phyloP scores from a whole-genome alignment of 768 basidiomycete species.

The Fomitopsis serialis region DNA sequence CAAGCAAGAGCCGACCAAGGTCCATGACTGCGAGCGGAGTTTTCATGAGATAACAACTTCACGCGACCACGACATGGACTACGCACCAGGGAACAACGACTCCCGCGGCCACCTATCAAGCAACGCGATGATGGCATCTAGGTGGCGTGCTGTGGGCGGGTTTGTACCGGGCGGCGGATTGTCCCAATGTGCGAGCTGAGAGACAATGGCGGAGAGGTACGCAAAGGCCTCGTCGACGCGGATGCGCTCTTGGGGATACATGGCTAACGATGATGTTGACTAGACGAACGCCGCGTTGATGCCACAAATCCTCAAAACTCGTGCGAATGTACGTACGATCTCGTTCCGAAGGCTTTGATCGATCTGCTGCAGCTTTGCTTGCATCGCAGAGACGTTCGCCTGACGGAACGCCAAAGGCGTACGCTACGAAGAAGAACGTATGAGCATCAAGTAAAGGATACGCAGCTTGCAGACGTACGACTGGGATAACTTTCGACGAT shows the following conservation, averaged over 20 bases:
- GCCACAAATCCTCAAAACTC: not conserved
- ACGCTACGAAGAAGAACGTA: slow-evolving; percentile 35
- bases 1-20: slow-evolving; percentile 70
- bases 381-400: slow-evolving; percentile 75
- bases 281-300: slow-evolving; percentile 20
- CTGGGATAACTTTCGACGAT: slow-evolving; percentile 14
- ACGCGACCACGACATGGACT: not conserved
- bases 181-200: slow-evolving; percentile 26
- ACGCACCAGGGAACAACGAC: slow-evolving; percentile 66
- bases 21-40: slow-evolving; percentile 62
- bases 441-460: not conserved
- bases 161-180: slow-evolving; percentile 15
- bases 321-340: slow-evolving; percentile 48
- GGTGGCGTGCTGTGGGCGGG: slow-evolving; percentile 40
- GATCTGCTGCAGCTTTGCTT: slow-evolving; percentile 71
- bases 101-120: slow-evolving; percentile 71
- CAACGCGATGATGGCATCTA: slow-evolving; percentile 58
- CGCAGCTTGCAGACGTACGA: slow-evolving; percentile 11
- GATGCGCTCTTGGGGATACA: slow-evolving; percentile 58
- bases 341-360: slow-evolving; percentile 62
- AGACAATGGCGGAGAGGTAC: slow-evolving; percentile 47
- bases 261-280: slow-evolving; percentile 68
- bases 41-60: not conserved
- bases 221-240: slow-evolving; percentile 59
- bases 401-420: slow-evolving; percentile 78